Base-by-base conservation (phyloP, 768 basidiomycete genomes). In the Lyophyllum decastes region DNA sequence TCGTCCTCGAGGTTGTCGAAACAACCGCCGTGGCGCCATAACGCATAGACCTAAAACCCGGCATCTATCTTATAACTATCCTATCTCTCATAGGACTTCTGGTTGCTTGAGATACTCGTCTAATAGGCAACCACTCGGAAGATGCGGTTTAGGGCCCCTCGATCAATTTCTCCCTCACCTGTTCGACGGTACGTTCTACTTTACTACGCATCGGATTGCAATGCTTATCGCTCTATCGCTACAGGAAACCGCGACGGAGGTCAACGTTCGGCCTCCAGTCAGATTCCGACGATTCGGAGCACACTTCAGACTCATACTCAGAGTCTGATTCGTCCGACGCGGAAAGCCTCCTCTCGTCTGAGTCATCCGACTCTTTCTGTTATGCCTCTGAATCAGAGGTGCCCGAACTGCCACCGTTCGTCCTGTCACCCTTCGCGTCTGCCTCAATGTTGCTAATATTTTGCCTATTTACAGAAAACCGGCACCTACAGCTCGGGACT, bases 241-340 rank as follows among this genome's bases (percentile, higher is more conserved):
- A 41, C 56, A 68, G 64, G 30, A 62, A 66, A 57, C 55, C 56
- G 11, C 70, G 80, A n/a, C 70, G 76, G 33, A 71, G 75, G 5
- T 84, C 82, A 14, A 82, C 82, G 6, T 87, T 83, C 63, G 84
- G 83, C 16, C 67, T 85, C 4, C 78, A 78, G 30, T 78, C 81
- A 5, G 82, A 83, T 55, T 85, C 82, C 9, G 75, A 77, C 10
- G 69, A 69, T 50, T 68, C 68, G 5, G 70, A 73, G 24, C 24
- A 46, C 25, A 46, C 41, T 24, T 75, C 76, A 27, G 67, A 74
- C 59, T 69, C 69, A 22, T 66, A 70, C 53, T 67, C 70, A 16
- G 66, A 72, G 41, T 75, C 75, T 44, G 79, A 80, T 41, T 74
- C 70, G 1, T 59, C 64, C 56, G 54, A 61, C 50, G 2, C 34